Evolutionary conservation across 176 grass and related monocot genomes (phyloP).

Genomic region (Carex parvula): DNA sequence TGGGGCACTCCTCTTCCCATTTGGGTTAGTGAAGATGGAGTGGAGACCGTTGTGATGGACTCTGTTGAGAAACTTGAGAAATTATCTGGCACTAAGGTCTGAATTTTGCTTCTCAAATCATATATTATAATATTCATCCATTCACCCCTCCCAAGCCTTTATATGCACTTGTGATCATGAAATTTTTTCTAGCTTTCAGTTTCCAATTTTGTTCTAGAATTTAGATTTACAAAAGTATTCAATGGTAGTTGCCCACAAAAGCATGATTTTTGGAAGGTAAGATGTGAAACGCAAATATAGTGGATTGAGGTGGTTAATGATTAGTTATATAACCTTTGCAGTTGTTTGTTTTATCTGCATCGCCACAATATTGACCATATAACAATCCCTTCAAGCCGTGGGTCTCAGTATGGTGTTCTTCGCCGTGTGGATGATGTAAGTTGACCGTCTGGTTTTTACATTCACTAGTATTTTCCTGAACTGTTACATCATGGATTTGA

Average conservation of each 20-base stretch:
- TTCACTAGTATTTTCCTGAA: too few species aligned
- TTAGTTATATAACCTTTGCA: neutral
- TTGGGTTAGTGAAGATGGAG: conserved; percentile 88
- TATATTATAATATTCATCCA: neutral
- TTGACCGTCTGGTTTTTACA: neutral
- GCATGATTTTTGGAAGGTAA: neutral
- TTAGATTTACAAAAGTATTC: neutral
- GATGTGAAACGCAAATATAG: neutral
- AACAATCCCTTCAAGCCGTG: conserved; percentile 86
- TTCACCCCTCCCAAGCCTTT: neutral
- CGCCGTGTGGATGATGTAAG: conserved; percentile 95
- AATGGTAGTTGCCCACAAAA: neutral
- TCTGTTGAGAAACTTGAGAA: conserved; percentile 90
- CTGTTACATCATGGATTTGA: neutral
- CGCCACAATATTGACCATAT: conserved; percentile 96
- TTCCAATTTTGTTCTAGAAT: neutral
- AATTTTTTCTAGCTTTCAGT: conserved; percentile 28
- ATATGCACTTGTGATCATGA: neutral
- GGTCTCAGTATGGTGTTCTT: conserved; percentile 63
- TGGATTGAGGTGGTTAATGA: neutral
- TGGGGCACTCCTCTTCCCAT: conserved; percentile 98
- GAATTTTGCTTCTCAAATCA: conserved; percentile 14
- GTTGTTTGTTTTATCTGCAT: conserved; percentile 54
- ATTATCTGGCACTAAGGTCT: conserved; percentile 89
- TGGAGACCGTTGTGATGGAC: conserved; percentile 87